Evolutionary conservation across 2,329 filamentous ascomycete species (phyloP), one percentile per base, ranked within the genome.

Genomic region (Aurifilum marmelostoma): DNA sequence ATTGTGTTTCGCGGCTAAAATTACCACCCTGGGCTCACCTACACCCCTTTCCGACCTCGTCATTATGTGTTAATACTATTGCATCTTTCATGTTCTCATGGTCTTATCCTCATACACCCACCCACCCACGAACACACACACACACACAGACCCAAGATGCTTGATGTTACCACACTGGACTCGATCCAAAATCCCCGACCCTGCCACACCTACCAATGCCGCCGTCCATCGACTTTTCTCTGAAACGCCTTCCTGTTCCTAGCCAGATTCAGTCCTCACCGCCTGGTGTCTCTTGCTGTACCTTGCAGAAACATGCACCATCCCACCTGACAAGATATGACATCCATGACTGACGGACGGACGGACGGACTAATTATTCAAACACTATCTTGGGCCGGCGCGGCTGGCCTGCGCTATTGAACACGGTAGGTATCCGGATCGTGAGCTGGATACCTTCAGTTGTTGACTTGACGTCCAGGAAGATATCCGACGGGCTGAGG

Each of bases 401-500:
- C 63, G 74, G 76, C 68, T 74, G 74, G 12, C 73, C 74, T n/a
- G 69, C 70, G 34, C 77, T 79, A 67, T 82, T 82, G 73, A 87
- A 87, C 34, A 86, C 82, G 1, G 85, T 87, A 32, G 85, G 85
- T 69, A 87, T 87, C 73, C 85, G 83, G 72, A 87, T 87, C 34
- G 83, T 86, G 66, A 87, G 75, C 75, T 87, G 85, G 73, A 87
- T 87, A 1, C 85, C 85, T 66, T 87, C 85, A 54, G 81, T 85
- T 5, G 85, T 88, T 43, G 85, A 87, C 75, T 85, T 86, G 69
- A 88, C 84, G 72, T 88, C 85, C 68, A 88, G 74, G 72, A 84
- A 87, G 37, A 88, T 83, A 74, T 88, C 85, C 1, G 85, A 85
- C 3, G 84, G 84, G 70, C 79, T 80, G 24, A 64, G 29, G 29